These are phyloP conservation scores for Geum urbanum DNA, from an alignment of 306 rosid genomes.

Conservation along the genomic window DNA sequence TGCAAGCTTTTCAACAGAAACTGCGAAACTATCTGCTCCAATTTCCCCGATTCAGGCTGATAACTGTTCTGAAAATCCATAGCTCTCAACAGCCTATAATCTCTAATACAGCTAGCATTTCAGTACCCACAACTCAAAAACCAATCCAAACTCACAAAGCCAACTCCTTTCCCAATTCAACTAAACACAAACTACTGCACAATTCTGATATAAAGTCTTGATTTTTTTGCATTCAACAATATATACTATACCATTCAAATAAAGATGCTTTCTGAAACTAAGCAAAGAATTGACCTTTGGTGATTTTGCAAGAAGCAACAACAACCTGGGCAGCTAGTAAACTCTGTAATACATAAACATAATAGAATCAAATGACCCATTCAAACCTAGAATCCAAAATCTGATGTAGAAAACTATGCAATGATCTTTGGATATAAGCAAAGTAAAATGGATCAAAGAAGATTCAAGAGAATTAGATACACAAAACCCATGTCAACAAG, in stretches of 20 bases:
- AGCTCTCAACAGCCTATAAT: slow-evolving; percentile 23
- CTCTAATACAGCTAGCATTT: slow-evolving; percentile 17
- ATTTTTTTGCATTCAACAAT: neutral
- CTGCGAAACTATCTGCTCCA: slow-evolving; percentile 75
- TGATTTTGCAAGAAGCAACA: neutral
- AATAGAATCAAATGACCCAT: neutral
- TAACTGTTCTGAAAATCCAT: slow-evolving; percentile 68
- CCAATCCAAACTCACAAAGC: slow-evolving; percentile 4
- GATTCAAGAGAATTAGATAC: neutral
- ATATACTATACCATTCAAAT: neutral
- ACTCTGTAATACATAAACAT: neutral
- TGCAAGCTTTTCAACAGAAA: slow-evolving; percentile 75
- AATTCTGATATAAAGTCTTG: neutral
- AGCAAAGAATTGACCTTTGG: neutral
- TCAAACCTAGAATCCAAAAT: slow-evolving; percentile 1
- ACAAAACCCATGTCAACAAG: neutral
- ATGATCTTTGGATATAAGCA: too few relatives aligned
- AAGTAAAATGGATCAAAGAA: neutral
- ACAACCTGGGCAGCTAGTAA: slow-evolving; percentile 4
- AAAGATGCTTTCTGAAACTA: slow-evolving; percentile 7
- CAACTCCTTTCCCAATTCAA: slow-evolving; percentile 1
- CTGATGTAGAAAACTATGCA: neutral
- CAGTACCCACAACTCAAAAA: neutral
- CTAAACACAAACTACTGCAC: neutral
- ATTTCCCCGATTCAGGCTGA: slow-evolving; percentile 64